A percentile compares a stretch with the other conserved stretches of the same genome.
Conservation (phyloP, 2,329 filamentous ascomycete species). For the Xylaria sp. region DNA sequence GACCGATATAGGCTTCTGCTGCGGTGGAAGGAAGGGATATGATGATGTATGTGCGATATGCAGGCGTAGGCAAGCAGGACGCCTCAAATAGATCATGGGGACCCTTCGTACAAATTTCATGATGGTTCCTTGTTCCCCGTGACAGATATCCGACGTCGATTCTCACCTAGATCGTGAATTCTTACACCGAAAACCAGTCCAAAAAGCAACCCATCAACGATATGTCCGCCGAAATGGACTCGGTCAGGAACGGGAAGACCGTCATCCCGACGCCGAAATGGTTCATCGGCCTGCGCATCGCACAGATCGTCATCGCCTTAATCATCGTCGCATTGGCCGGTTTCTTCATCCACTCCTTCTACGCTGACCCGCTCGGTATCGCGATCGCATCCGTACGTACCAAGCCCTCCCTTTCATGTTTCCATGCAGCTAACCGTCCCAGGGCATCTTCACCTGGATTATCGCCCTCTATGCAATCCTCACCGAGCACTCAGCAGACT, state of each 20-base stretch:
- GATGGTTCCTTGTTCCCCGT: neutral
- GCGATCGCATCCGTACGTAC: slow-evolving; percentile 37
- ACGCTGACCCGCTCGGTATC: slow-evolving; percentile 38
- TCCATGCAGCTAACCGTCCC: slow-evolving; percentile 5
- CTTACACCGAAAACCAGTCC: neutral
- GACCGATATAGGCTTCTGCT: neutral
- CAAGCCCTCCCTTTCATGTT: neutral
- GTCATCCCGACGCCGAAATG: slow-evolving; percentile 40
- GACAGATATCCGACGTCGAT: neutral
- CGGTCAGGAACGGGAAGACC: slow-evolving; percentile 23
- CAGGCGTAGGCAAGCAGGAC: neutral
- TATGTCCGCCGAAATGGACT: slow-evolving; percentile 18
- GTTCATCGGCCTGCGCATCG: slow-evolving; percentile 38
- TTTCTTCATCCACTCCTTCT: slow-evolving; percentile 37
- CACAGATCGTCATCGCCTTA: slow-evolving; percentile 40
- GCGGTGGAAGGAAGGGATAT: neutral
- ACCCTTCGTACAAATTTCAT: slow-evolving; percentile 7
- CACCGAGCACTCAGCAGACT: slow-evolving; percentile 36
- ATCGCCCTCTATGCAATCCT: slow-evolving; percentile 39
- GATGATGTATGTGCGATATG: neutral
- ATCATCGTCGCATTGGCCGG: slow-evolving; percentile 41
- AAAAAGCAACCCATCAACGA: neutral
- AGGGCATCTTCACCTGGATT: slow-evolving; percentile 45
- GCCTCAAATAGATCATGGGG: neutral
- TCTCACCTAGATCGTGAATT: neutral